These are phyloP conservation scores for Fallopia convolvulus DNA, from an alignment of 148 eudicot species.

Conservation along the genomic window DNA sequence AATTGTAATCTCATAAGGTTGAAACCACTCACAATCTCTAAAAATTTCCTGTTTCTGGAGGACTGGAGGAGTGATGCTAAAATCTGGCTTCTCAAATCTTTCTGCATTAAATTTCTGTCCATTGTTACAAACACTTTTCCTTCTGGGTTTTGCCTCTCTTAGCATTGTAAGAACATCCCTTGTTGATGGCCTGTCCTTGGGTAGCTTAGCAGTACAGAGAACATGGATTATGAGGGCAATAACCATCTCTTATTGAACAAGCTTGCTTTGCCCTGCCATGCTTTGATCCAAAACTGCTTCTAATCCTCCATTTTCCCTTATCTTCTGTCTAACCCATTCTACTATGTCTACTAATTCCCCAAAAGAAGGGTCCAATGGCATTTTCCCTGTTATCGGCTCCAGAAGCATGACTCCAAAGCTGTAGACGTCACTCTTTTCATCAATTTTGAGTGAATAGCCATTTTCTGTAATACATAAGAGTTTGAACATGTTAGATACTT, in stretches of 20 bases:
- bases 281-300: conserved; percentile 27
- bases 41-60: conserved; percentile 27
- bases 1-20: not conserved
- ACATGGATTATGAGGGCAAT: conserved; percentile 28
- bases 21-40: conserved; percentile 12
- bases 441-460: conserved; percentile 39
- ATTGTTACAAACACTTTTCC: conserved; percentile 35
- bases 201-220: conserved; percentile 35
- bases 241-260: conserved; percentile 39
- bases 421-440: conserved; percentile 42
- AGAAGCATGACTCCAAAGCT: conserved; percentile 46
- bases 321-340: conserved; percentile 30
- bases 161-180: conserved; percentile 40
- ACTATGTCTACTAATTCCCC: conserved; percentile 36
- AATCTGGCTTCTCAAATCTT: conserved; percentile 34
- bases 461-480: conserved; percentile 20
- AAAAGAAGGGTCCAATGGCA: conserved; percentile 32
- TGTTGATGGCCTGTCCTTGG: conserved; percentile 37
- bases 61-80: conserved; percentile 29
- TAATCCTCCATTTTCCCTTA: conserved; percentile 20
- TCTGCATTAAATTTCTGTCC: conserved; percentile 20
- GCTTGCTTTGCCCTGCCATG: conserved; percentile 30
- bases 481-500: not conserved
- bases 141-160: conserved; percentile 38
- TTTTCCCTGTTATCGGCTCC: conserved; percentile 32